These are phyloP conservation scores for Pichia pseudocactophila DNA, from an alignment of 805 yeast genomes.

Conservation along the genomic window DNA sequence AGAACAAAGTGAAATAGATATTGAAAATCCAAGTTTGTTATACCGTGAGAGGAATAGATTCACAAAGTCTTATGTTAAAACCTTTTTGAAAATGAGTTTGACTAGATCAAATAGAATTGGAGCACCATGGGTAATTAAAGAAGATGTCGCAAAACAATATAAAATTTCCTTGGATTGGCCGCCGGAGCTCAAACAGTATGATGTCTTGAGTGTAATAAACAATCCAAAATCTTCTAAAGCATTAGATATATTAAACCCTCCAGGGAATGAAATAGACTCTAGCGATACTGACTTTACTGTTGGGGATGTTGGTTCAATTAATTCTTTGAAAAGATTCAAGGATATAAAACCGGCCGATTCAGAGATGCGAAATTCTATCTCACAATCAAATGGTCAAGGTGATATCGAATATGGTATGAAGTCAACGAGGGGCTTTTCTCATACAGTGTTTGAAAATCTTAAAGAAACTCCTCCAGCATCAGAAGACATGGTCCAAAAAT, in stretches of 20 bases:
- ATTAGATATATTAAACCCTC: background rate
- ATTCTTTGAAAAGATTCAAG: background rate
- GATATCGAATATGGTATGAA: constrained; percentile 9
- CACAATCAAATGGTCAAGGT: constrained; percentile 2
- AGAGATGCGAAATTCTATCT: background rate
- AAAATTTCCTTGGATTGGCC: constrained; percentile 57
- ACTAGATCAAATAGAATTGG: constrained; percentile 76
- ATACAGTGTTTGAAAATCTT: constrained; percentile 24
- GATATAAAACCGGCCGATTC: background rate
- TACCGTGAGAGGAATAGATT: constrained; percentile 78
- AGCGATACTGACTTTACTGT: background rate
- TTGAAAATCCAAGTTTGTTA: constrained; percentile 57
- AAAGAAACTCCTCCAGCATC: constrained; percentile 31
- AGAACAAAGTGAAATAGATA: constrained; percentile 41
- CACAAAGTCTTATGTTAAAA: constrained; percentile 82
- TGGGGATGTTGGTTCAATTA: background rate
- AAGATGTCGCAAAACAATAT: constrained; percentile 61
- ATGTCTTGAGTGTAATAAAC: background rate
- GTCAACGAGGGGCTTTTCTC: constrained; percentile 9
- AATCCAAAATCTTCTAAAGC: background rate
- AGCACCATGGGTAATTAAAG: constrained; percentile 92
- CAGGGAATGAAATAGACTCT: background rate
- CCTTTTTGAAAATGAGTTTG: constrained; percentile 75
- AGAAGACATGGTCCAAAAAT: constrained; percentile 31
- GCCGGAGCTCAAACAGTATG: constrained; percentile 36